A percentile compares a stretch with the other conserved stretches of the same genome.
Conservation (phyloP, 2,329 filamentous ascomycete species). For the Penicillium sp. region DNA sequence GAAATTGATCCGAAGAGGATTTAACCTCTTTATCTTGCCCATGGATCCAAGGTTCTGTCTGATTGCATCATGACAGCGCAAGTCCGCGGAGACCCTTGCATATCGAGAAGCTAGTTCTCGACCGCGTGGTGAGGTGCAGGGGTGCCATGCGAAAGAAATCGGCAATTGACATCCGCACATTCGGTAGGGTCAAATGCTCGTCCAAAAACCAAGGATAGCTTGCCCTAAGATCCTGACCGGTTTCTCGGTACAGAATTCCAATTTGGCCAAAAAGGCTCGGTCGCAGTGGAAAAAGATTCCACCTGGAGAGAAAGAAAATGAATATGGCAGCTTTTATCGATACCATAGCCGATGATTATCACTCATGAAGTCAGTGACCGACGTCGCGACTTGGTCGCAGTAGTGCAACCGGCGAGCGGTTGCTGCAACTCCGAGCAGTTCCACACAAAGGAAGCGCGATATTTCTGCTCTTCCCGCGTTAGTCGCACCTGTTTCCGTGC, state of each 20-base stretch:
- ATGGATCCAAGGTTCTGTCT: neutral
- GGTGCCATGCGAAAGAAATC: neutral
- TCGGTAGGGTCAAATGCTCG: neutral
- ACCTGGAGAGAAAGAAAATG: neutral
- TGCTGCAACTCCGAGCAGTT: conserved; percentile 23
- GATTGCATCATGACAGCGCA: conserved; percentile 3
- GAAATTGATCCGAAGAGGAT: too few relatives aligned
- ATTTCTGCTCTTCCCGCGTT: conserved; percentile 35
- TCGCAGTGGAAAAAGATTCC: neutral
- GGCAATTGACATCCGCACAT: neutral
- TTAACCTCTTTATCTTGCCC: too few relatives aligned
- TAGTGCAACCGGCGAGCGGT: conserved; percentile 16
- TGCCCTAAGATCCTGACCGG: neutral
- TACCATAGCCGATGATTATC: neutral
- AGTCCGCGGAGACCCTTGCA: conserved; percentile 7
- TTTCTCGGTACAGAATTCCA: neutral
- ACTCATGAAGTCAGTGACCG: conserved; percentile 27
- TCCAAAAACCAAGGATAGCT: neutral
- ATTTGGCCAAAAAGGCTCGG: neutral
- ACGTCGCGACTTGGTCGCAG: conserved; percentile 21
- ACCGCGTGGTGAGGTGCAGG: conserved; percentile 2
- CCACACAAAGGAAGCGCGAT: conserved; percentile 27
- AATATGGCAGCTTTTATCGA: conserved; percentile 1
- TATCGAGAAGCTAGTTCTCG: conserved; percentile 3
- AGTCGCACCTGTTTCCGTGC: conserved; percentile 33